phyloP scores from a whole-genome alignment of 768 basidiomycete species.

The Suillus luteus region DNA sequence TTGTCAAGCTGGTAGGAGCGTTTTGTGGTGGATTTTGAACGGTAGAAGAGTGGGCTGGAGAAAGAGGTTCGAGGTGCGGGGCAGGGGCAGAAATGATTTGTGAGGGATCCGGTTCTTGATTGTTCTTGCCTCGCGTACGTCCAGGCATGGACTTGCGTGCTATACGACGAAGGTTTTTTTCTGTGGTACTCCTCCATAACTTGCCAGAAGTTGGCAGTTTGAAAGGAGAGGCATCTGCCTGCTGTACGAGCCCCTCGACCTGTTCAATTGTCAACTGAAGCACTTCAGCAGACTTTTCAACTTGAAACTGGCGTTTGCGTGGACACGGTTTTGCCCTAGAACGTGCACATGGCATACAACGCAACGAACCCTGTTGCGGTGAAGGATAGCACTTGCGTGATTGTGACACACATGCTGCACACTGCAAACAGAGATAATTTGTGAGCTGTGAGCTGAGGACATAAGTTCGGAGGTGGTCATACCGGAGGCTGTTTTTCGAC shows the following conservation, averaged over 20 bases:
- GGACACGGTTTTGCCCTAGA: slow-evolving; percentile 10
- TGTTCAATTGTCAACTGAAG: slow-evolving; percentile 7
- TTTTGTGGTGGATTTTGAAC: not conserved
- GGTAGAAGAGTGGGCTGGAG: not conserved
- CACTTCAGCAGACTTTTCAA: slow-evolving; percentile 8
- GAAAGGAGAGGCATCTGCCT: not conserved
- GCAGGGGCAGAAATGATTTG: not conserved
- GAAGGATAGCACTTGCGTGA: slow-evolving; percentile 10
- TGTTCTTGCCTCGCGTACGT: not conserved
- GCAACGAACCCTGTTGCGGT: slow-evolving; percentile 7
- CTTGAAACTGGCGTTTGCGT: slow-evolving; percentile 10
- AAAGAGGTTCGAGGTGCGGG: not conserved
- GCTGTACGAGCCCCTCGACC: slow-evolving; percentile 5
- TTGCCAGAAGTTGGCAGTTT: not conserved
- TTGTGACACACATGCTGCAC: slow-evolving; percentile 8
- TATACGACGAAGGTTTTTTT: slow-evolving; percentile 3
- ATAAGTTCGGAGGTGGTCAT: not conserved
- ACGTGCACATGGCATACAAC: slow-evolving; percentile 13
- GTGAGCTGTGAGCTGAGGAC: not conserved
- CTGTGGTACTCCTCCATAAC: slow-evolving; percentile 1
- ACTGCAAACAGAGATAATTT: slow-evolving; percentile 4
- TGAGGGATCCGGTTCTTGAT: not conserved
- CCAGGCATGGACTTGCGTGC: not conserved
- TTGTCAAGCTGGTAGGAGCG: not conserved
- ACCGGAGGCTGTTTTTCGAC: slow-evolving; percentile 7